Evolutionary conservation across 2,329 filamentous ascomycete species (phyloP).

Genomic region (Penicillium sp.): DNA sequence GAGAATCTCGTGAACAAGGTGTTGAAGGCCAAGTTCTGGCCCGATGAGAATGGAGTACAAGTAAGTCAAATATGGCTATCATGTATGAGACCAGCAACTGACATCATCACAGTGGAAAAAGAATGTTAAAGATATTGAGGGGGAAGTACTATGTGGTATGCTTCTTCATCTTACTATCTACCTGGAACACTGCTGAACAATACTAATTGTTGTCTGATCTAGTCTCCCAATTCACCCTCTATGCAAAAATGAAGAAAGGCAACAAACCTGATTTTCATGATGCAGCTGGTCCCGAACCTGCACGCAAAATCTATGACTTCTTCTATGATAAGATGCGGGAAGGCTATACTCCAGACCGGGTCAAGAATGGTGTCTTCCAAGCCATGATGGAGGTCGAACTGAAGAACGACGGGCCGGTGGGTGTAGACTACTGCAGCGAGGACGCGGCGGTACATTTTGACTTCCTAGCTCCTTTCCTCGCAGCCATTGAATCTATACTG

Average conservation of each 20-base stretch:
- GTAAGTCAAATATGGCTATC: conserved; percentile 43
- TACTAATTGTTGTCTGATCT: conserved; percentile 5
- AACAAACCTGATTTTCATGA: conserved; percentile 94
- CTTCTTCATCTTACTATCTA: neutral
- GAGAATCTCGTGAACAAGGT: conserved; percentile 82
- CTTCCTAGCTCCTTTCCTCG: conserved; percentile 28
- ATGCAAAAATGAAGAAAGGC: conserved; percentile 92
- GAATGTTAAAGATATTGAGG: conserved; percentile 81
- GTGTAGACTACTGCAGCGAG: conserved; percentile 59
- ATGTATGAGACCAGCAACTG: neutral
- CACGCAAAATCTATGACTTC: conserved; percentile 76
- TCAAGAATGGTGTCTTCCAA: conserved; percentile 95
- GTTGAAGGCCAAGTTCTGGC: conserved; percentile 88
- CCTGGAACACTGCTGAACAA: neutral
- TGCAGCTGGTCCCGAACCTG: conserved; percentile 74
- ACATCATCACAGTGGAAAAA: conserved; percentile 73
- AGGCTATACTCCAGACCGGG: conserved; percentile 69
- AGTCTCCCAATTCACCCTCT: conserved; percentile 96
- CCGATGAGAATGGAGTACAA: conserved; percentile 70
- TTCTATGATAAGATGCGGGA: conserved; percentile 76
- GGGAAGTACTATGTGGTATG: conserved; percentile 91
- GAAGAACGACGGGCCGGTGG: conserved; percentile 79
- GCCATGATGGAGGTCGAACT: conserved; percentile 98
- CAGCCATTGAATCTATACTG: conserved; percentile 8
- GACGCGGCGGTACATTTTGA: conserved; percentile 56